phyloP scores from a whole-genome alignment of 306 rosid genomes.

The Gillenia trifoliata region DNA sequence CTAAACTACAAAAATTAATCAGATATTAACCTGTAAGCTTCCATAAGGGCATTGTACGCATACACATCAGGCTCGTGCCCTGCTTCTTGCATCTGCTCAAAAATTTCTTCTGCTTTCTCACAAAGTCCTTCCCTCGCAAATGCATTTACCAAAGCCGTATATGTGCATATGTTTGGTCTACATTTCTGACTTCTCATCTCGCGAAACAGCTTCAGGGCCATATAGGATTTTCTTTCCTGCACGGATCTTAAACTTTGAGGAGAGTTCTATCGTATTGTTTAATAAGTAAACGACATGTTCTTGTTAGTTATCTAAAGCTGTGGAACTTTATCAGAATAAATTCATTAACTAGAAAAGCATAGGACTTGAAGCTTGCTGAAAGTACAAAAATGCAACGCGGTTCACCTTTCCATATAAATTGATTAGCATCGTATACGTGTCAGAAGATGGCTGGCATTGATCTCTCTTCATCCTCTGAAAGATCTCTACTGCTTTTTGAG shows the following conservation, averaged over 20 bases:
- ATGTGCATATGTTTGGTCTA: conserved; percentile 86
- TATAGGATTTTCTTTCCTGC: conserved; percentile 72
- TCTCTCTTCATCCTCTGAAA: conserved; percentile 79
- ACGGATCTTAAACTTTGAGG: conserved; percentile 20
- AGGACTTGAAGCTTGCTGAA: neutral
- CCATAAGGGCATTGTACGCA: conserved; percentile 92
- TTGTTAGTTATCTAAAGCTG: neutral
- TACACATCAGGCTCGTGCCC: conserved; percentile 84
- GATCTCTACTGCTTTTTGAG: conserved; percentile 68
- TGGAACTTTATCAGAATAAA: neutral
- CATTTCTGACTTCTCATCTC: conserved; percentile 69
- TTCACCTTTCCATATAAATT: conserved; percentile 85
- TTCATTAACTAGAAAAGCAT: neutral
- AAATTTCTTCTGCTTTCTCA: conserved; percentile 93
- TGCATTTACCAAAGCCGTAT: conserved; percentile 87
- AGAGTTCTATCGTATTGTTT: neutral
- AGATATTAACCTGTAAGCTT: conserved; percentile 77
- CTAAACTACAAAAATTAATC: neutral
- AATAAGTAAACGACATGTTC: neutral
- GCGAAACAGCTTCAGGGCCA: conserved; percentile 64
- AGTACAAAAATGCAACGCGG: neutral
- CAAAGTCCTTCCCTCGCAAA: conserved; percentile 91
- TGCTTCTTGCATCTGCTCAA: conserved; percentile 89
- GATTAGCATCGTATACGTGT: conserved; percentile 76
- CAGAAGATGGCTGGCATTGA: conserved; percentile 59